phyloP scores from a whole-genome alignment of 1,284 basidiomycete genomes.

The Ceratobasidium sp. region DNA sequence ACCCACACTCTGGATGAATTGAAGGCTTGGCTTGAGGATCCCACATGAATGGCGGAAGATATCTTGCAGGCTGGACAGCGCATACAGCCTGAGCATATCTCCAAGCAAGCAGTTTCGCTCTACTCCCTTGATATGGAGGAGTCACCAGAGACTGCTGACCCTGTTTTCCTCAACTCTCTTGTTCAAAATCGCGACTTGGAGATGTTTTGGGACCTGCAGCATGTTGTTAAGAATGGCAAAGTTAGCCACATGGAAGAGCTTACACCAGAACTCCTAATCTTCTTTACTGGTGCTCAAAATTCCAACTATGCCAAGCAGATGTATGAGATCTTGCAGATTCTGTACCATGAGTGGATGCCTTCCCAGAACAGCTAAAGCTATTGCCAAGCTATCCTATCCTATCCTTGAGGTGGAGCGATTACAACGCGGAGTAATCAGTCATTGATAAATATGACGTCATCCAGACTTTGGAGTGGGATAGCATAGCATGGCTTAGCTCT shows the following conservation, averaged over 20 bases:
- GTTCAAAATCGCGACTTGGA: neutral
- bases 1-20: neutral
- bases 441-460: too few relatives aligned
- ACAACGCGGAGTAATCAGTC: too few relatives aligned
- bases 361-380: too few relatives aligned
- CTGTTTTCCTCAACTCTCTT: neutral
- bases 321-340: neutral
- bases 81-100: neutral
- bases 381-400: too few relatives aligned
- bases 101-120: neutral
- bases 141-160: neutral
- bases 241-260: conserved; percentile 3
- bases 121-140: neutral
- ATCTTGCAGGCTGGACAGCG: neutral
- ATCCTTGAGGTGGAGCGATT: too few relatives aligned
- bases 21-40: neutral
- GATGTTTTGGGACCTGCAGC: neutral
- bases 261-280: neutral
- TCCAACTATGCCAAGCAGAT: conserved; percentile 15
- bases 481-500: too few relatives aligned
- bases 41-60: neutral
- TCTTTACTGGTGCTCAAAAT: neutral
- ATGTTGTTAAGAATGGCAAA: neutral
- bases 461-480: too few relatives aligned
- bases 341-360: neutral